Evolutionary conservation across 257 asterid genomes (phyloP).

Genomic region (Rubia yunnanensis): DNA sequence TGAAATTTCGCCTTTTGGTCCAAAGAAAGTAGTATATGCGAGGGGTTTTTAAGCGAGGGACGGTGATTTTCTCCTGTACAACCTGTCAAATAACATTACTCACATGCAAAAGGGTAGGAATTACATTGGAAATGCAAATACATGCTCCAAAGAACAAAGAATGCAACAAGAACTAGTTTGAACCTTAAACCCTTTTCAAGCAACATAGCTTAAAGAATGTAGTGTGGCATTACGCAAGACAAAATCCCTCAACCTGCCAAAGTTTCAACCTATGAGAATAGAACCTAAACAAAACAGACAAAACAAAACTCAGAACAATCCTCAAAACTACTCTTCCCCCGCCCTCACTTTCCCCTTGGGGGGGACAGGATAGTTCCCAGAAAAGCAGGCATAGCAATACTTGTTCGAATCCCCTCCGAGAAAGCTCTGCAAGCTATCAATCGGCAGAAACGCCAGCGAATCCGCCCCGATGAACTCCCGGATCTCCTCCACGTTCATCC

Average conservation of each 20-base stretch:
- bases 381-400: conserved; percentile 74
- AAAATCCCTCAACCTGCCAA: neutral
- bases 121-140: too few species aligned
- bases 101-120: too few species aligned
- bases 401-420: conserved; percentile 37
- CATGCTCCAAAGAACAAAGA: too few species aligned
- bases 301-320: conserved; percentile 36
- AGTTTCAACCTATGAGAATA: neutral
- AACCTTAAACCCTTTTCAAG: too few species aligned
- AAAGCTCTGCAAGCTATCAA: conserved; percentile 41
- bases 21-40: too few species aligned
- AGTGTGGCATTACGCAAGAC: too few species aligned
- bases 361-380: conserved; percentile 68
- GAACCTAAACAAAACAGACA: neutral
- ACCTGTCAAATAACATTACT: too few species aligned
- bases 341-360: conserved; percentile 72
- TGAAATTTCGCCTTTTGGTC: too few species aligned
- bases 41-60: too few species aligned
- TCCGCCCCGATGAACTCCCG: conserved; percentile 75
- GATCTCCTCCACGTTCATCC: conserved; percentile 69
- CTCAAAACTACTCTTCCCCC: conserved; percentile 67
- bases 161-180: too few species aligned
- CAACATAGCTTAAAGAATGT: too few species aligned
- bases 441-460: conserved; percentile 61
- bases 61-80: too few species aligned